These are phyloP conservation scores for Diaporthe australafricana DNA, from an alignment of 2,329 filamentous ascomycete species.

Conservation along the genomic window DNA sequence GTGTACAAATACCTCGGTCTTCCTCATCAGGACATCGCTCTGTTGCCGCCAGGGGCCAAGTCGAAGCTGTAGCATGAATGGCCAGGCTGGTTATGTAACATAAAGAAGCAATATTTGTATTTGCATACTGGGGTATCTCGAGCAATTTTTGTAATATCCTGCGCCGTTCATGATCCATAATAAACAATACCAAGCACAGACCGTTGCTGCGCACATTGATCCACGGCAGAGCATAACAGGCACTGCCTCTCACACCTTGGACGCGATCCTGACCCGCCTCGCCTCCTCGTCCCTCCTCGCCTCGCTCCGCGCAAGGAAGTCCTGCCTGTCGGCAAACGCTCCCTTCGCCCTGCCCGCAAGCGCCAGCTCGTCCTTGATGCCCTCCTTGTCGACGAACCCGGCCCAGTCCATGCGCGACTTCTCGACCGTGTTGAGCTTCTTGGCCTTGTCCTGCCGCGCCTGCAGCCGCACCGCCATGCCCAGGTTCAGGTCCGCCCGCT, in stretches of 20 bases:
- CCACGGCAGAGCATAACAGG: not conserved
- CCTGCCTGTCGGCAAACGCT: constrained; percentile 71
- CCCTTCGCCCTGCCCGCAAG: constrained; percentile 74
- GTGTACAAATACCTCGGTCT: constrained; percentile 76
- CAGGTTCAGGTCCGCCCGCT: constrained; percentile 69
- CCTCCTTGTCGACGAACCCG: constrained; percentile 77
- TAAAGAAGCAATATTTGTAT: constrained; percentile 16
- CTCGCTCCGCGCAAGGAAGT: constrained; percentile 75
- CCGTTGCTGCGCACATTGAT: not conserved
- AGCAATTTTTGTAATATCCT: not conserved
- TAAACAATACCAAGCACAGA: not conserved
- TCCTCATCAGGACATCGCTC: constrained; percentile 65
- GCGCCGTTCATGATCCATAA: not conserved
- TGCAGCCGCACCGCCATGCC: constrained; percentile 61
- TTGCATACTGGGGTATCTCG: constrained; percentile 33
- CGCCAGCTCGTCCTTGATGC: constrained; percentile 76
- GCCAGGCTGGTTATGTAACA: no score
- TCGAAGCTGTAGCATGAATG: constrained; percentile 49
- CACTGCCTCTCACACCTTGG: constrained; percentile 42
- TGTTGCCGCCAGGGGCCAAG: constrained; percentile 49
- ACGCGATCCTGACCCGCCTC: constrained; percentile 62
- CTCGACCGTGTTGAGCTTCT: constrained; percentile 77
- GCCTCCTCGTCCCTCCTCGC: constrained; percentile 71
- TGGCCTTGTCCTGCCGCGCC: constrained; percentile 60
- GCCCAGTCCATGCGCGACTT: constrained; percentile 82